Base-by-base conservation (phyloP, 148 eudicot genomes). In the Nyssa sinensis region DNA sequence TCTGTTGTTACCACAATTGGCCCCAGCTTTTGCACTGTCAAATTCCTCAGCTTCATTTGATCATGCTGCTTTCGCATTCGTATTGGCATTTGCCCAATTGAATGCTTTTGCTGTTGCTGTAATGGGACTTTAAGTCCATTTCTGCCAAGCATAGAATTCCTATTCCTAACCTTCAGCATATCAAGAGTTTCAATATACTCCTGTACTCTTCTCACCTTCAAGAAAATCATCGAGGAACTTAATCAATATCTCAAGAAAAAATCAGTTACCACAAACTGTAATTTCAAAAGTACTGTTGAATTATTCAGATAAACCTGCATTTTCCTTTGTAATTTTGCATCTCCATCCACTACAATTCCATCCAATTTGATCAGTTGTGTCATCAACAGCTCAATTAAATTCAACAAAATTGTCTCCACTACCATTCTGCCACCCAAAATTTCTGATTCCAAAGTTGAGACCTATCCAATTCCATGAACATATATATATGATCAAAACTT, bases 301-400 rank as follows among this genome's bases (percentile, higher is more conserved):
- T 8, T 14, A 41, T 10, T 14, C 9, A 41, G 8, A 34, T 10
- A 1, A 81, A 90, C 98, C 93, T 93, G 93, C 79, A 80, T 84
- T 75, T 88, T 93, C 64, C 98, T 86, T 34, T 84, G 87, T 69
- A 82, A 69, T 74, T 89, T 93, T 9, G 81, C 82, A 66, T 91
- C 92, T 70, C 96, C 96, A 74, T 93, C 92, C 23, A 88, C 93
- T 7, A 80, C 79, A 75, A 90, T 85, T 10, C 81, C 98, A 79
- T 93, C 98, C 79, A 93, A 78, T 73, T 86, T 87, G 7, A 93
- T 88, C 69, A 93, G 74, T 71, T 86, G 86, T 58, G 89, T 79
- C 98, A 93, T 93, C 66, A 93, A 77, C 55, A 83, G 66, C 75
- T 93, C 98, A 68, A 81, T 86, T 85, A 93, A 78, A 80, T 69